Percentiles rank a stretch among this genome's conserved stretches.
Evolutionary conservation across 495 filamentous ascomycete species (phyloP).

Genomic region (Aspergillus wentii): DNA sequence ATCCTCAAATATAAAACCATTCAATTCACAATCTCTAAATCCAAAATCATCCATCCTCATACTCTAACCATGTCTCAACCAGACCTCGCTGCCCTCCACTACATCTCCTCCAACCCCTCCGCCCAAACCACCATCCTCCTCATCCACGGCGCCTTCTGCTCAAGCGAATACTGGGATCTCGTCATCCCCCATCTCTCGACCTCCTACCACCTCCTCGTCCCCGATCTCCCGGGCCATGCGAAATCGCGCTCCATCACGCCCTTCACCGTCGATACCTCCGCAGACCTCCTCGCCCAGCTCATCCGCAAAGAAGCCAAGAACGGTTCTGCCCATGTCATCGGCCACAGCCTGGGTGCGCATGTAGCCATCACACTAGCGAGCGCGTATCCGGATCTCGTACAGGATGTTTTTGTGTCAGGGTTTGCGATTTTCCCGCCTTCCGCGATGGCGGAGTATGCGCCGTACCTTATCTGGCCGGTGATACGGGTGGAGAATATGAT

Average conservation of each 20-base stretch:
- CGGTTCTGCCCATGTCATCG: constrained; percentile 8
- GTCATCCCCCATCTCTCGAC: constrained; percentile 10
- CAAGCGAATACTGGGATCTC: constrained; percentile 7
- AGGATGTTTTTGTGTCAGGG: constrained; percentile 4
- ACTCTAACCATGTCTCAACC: too few relatives aligned
- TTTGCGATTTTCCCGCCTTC: constrained; percentile 2
- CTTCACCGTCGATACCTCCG: constrained; percentile 8
- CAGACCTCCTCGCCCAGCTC: constrained; percentile 1
- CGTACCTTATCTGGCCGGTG: too few relatives aligned
- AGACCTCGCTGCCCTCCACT: too few relatives aligned
- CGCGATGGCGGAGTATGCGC: constrained; percentile 1
- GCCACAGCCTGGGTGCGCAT: constrained; percentile 12
- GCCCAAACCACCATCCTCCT: constrained; percentile 9
- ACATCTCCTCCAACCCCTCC: not conserved
- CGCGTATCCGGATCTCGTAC: constrained; percentile 1
- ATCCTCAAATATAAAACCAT: too few relatives aligned
- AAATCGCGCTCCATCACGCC: constrained; percentile 7
- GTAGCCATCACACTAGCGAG: constrained; percentile 7
- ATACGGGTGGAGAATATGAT: too few relatives aligned
- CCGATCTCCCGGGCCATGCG: constrained; percentile 16
- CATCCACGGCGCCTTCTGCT: constrained; percentile 13
- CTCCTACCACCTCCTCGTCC: constrained; percentile 12
- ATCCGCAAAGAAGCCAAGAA: constrained; percentile 8
- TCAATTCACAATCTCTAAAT: too few relatives aligned
- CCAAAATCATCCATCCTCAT: too few relatives aligned